Evolutionary conservation across 78 protist species (phyloP), one percentile per base, ranked within the genome.

Genomic region (Cavenderia fasciculata): DNA sequence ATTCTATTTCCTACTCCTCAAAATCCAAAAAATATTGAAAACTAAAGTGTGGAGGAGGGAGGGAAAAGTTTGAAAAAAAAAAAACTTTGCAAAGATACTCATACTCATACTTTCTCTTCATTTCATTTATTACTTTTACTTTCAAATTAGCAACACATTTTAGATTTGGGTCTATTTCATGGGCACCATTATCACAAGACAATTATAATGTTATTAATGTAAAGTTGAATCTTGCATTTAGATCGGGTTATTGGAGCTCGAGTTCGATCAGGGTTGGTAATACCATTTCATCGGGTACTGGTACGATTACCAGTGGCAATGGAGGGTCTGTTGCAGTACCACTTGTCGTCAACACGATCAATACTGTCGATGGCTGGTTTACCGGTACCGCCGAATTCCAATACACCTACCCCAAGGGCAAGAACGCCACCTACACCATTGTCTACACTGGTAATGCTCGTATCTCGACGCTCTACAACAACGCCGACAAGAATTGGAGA

Each of bases 151-250:
- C 72, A 8, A n/a, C 72, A 2, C 72, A 63, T 74, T 40, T 57
- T 29, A 19, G 87, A 34, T 77, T 63, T 49, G 87, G 87, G 3
- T 18, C 36, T 16, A 25, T 77, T 6, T 63, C 72, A 62, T 77
- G 87, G 87, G 8, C 5, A 0, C 74, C 74, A 0, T 46, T 41
- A 12, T 31, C 63, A 19, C 7, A 29, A 27, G n/a, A 19, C 47
- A 63, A 40, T 63, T 63, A 63, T 18, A 63, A 63, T 40, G 6
- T 10, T 40, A 36, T 63, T 38, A 63, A 63, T 40, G 33, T 63
- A 4, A 33, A 63, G 18, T 19, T 63, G 1, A 11, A 6, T 38
- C 44, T 63, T 16, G 72, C 38, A 16, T 63, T 38, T 16, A 63
- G 38, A 34, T 19, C 2, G n/a, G 38, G 4, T n/a, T 63, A 40